Conservation (phyloP, 192 early-diverging fungal species). For the Mortierella hygrophila region DNA sequence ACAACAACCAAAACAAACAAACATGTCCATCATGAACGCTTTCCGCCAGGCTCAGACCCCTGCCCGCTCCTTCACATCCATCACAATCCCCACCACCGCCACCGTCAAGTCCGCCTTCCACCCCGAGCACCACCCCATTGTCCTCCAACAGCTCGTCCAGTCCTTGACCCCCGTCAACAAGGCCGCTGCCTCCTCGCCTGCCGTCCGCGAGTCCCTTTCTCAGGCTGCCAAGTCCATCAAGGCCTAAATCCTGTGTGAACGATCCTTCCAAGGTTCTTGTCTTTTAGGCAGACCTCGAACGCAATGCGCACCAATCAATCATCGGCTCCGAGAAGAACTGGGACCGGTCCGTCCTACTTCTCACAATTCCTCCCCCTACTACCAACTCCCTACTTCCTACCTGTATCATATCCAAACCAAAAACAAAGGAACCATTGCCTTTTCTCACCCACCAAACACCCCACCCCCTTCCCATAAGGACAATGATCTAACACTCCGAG, state of each 20-base stretch:
- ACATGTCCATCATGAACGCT: constrained; percentile 51
- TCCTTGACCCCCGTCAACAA: constrained; percentile 23
- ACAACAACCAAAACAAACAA: neutral
- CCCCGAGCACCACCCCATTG: constrained; percentile 48
- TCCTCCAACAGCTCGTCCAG: constrained; percentile 47
- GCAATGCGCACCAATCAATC: neutral
- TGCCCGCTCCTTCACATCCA: constrained; percentile 36
- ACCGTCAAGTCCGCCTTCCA: constrained; percentile 42
- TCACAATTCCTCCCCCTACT: no score
- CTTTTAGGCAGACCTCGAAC: neutral
- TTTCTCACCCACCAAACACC: neutral
- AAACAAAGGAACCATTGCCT: no score
- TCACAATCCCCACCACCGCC: constrained; percentile 27
- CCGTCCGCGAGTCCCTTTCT: neutral
- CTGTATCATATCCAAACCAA: no score
- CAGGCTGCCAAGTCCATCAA: constrained; percentile 11
- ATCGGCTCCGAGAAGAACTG: no score
- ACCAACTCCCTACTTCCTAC: no score
- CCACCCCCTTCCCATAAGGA: neutral
- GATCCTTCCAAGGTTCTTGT: no score
- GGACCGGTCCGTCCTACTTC: no score
- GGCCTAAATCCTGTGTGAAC: neutral
- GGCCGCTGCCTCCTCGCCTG: neutral
- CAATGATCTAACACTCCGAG: neutral
- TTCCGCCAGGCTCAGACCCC: constrained; percentile 39